Evolutionary conservation across 139 green algal genomes (phyloP), one percentile per base, ranked within the genome.

Genomic region (Trebouxia sp.): DNA sequence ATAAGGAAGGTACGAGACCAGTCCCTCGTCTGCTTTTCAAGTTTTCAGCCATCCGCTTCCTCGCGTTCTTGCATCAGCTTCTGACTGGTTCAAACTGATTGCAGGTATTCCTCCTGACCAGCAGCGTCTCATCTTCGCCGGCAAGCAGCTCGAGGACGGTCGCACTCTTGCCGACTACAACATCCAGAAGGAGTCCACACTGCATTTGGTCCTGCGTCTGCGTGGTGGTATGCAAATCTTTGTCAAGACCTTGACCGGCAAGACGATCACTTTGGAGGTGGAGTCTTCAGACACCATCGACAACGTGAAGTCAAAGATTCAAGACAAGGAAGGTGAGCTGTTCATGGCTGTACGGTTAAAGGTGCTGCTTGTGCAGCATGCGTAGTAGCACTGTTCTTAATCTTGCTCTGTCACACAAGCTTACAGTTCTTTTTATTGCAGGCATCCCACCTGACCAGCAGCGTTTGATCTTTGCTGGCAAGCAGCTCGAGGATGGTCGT

Each of bases 161-260:
- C 90, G 93, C 79, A 98, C 95, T 0, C 87, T 98, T 48, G 92
- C 67, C 10, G 67, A 77, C 24, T 77, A 77, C 67, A 77, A 77
- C n/a, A 77, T 77, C n/a, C 67, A 77, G 67, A 75, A 88, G 90
- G 95, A 98, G 92, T 97, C 93, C 47, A 98, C 95, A 10, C 92
- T 98, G 20, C 96, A 98, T 89, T 83, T 99, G 91, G 96, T 99
- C 83, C 93, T 99, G 65, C 94, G 96, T 70, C 93, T 99, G 84
- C 92, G 96, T 76, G 94, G 94, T 55, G 94, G 94, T 79, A 99
- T 99, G 67, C 67, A 77, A 26, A 87, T 82, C 62, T 83, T 76
- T 76, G 65, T 80, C 47, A 83, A 77, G 69, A 94, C 90, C 45
- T 83, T 95, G 55, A 95, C 91, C 53, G 91, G 91, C 51, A 95